Percentiles rank a stretch among this genome's conserved stretches.
phyloP scores from a whole-genome alignment of 1,284 basidiomycete genomes.

The Tilletiaria anomala region DNA sequence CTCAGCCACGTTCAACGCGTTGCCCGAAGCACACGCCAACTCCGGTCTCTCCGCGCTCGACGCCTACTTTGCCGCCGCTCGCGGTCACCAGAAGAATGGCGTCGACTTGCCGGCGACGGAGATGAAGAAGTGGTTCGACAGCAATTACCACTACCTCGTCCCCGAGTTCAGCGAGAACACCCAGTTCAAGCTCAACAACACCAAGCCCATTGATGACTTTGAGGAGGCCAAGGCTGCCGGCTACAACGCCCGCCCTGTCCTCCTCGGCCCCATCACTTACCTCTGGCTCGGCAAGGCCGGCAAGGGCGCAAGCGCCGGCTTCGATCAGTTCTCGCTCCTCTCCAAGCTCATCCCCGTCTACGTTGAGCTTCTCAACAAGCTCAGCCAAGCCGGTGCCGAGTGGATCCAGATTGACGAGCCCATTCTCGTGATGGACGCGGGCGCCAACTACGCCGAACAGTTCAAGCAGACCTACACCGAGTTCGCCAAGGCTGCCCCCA shows the following conservation, averaged over 20 bases:
- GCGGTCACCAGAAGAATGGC: slow-evolving; percentile 78
- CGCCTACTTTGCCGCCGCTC: slow-evolving; percentile 83
- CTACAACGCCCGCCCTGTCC: slow-evolving; percentile 80
- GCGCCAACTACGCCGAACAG: slow-evolving; percentile 62
- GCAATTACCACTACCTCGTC: slow-evolving; percentile 99
- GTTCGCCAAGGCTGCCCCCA: slow-evolving; percentile 61
- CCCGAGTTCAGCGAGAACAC: slow-evolving; percentile 85
- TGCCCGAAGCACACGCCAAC: slow-evolving; percentile 83
- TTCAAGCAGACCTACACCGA: slow-evolving; percentile 69
- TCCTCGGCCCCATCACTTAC: slow-evolving; percentile 92
- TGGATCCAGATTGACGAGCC: slow-evolving; percentile 97
- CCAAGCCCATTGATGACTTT: slow-evolving; percentile 75
- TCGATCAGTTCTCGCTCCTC: slow-evolving; percentile 81
- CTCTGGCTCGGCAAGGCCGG: slow-evolving; percentile 81
- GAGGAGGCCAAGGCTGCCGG: slow-evolving; percentile 86
- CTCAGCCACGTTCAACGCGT: slow-evolving; percentile 88
- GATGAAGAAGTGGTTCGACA: slow-evolving; percentile 99
- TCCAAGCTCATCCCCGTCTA: slow-evolving; percentile 82
- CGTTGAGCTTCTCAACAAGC: slow-evolving; percentile 73
- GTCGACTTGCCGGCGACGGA: slow-evolving; percentile 95
- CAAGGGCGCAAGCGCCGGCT: slow-evolving; percentile 68
- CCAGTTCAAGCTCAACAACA: slow-evolving; percentile 93
- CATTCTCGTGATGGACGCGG: slow-evolving; percentile 80
- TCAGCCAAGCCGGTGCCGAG: slow-evolving; percentile 82
- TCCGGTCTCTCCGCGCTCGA: slow-evolving; percentile 79